Evolutionary conservation across 495 filamentous ascomycete genomes (phyloP), one percentile per base, ranked within the genome.

Genomic region (Aspergillus steynii): DNA sequence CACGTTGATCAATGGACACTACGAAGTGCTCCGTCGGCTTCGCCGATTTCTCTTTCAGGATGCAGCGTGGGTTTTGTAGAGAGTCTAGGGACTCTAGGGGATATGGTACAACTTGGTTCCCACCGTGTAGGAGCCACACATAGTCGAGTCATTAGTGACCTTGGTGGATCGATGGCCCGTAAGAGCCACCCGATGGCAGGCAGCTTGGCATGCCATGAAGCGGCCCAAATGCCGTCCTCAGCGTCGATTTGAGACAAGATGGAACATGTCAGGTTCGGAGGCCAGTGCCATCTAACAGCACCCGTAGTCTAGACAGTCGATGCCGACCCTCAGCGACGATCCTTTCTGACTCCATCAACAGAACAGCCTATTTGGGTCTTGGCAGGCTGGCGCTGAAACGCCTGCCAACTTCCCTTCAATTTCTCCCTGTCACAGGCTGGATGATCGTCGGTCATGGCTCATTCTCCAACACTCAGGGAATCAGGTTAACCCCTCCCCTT

Each of bases 311-410:
- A 42, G 37, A 42, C 9, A 55, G 42, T 27, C 51, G 29, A 53
- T 37, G 10, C 14, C 12, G 29, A 45, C 53, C 12, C 20, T 42
- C 4, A 37, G 42, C 32, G 53, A 55, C 20, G 53, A 55, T 55
- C 53, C 14, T 29, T 49, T 49, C 55, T 48, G 42, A 15, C 29
- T 9, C 3, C 2, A 50, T 50, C 25, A 29, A 29, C 49, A 5
- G 20, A 50, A 53, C 32, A 53, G 55, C 28, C 46, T 58, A 52
- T 52, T 45, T 52, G 25, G 27, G 56, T 8, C 56, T 58, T 58
- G 56, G 56, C 56, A 29, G 32, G 9, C 8, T 29, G 34, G 4
- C 20, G 31, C 29, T 59, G 56, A 59, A 59, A 59, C 56, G 52
- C 45, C 10, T 10, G 28, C 42, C 56, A 50, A 52, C 56, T 59